These are phyloP conservation scores for Nidularia sp. DNA, from an alignment of 768 basidiomycete genomes.

Conservation along the genomic window DNA sequence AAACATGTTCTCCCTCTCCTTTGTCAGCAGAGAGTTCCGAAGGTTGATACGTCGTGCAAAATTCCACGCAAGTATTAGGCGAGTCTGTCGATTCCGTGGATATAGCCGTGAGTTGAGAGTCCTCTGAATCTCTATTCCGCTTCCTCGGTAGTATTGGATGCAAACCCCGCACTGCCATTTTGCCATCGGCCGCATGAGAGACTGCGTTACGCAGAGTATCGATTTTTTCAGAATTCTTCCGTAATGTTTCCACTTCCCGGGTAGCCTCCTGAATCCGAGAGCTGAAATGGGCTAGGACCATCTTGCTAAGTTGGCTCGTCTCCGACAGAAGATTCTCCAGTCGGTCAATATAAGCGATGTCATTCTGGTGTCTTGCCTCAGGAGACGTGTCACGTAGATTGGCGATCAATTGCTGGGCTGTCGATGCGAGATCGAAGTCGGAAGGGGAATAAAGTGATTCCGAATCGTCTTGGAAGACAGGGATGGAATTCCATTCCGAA, in stretches of 20 bases:
- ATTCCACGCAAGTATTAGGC: neutral
- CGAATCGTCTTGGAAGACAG: slow-evolving; percentile 18
- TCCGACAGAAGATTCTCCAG: slow-evolving; percentile 46
- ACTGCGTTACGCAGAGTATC: slow-evolving; percentile 40
- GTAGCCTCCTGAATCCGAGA: slow-evolving; percentile 47
- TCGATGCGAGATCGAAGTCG: slow-evolving; percentile 40
- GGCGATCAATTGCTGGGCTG: slow-evolving; percentile 45
- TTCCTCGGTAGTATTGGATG: slow-evolving; percentile 21
- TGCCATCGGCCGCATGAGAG: slow-evolving; percentile 39
- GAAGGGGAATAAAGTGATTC: slow-evolving; percentile 30
- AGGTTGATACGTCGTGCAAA: slow-evolving; percentile 1
- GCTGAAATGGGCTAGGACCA: slow-evolving; percentile 48
- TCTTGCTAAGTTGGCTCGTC: slow-evolving; percentile 38
- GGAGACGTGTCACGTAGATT: slow-evolving; percentile 50
- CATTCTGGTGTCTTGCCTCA: slow-evolving; percentile 29
- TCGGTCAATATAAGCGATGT: slow-evolving; percentile 32
- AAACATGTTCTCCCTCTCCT: neutral
- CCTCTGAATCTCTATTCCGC: slow-evolving; percentile 58
- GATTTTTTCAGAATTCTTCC: slow-evolving; percentile 37
- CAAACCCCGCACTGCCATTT: slow-evolving; percentile 31
- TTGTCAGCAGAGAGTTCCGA: slow-evolving; percentile 9
- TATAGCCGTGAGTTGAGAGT: slow-evolving; percentile 58
- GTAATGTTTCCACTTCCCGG: slow-evolving; percentile 44
- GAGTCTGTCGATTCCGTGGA: slow-evolving; percentile 11
- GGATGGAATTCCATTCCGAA: slow-evolving; percentile 24